These are phyloP conservation scores for Cryptococcus deneoformans DNA, from an alignment of 1,284 basidiomycete genomes.

Conservation along the genomic window DNA sequence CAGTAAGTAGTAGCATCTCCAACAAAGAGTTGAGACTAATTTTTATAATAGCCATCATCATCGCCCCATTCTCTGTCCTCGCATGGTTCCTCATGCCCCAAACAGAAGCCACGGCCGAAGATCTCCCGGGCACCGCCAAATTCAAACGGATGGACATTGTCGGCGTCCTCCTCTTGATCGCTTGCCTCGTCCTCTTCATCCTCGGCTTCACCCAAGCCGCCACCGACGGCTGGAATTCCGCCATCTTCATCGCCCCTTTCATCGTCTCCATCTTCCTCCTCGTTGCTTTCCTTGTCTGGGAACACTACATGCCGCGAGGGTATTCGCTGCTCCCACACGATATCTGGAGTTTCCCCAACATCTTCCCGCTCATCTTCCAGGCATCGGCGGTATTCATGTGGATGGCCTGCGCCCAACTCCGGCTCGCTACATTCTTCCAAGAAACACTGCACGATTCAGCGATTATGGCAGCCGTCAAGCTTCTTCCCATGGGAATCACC, in stretches of 20 bases:
- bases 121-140: constrained; percentile 37
- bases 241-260: constrained; percentile 46
- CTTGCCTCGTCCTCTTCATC: constrained; percentile 42
- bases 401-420: constrained; percentile 43
- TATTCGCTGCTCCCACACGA: constrained; percentile 46
- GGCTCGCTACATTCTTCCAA: constrained; percentile 46
- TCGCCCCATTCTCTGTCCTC: constrained; percentile 33
- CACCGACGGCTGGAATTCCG: constrained; percentile 36
- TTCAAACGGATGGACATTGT: constrained; percentile 47
- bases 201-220: constrained; percentile 45
- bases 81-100: constrained; percentile 41
- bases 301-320: constrained; percentile 31
- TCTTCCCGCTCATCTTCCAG: constrained; percentile 39
- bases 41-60: constrained; percentile 23
- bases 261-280: constrained; percentile 62
- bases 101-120: constrained; percentile 39
- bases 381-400: constrained; percentile 38
- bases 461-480: constrained; percentile 42
- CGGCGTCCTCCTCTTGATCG: constrained; percentile 38
- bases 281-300: constrained; percentile 55
- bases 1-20: too few species aligned
- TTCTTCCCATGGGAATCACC: constrained; percentile 45
- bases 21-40: too few species aligned
- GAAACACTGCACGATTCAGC: constrained; percentile 33
- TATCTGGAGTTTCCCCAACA: constrained; percentile 45